Percentiles rank a stretch among this genome's conserved stretches.
phyloP scores from a whole-genome alignment of 352 stramenopile genomes.

The Labyrinthula sp. region DNA sequence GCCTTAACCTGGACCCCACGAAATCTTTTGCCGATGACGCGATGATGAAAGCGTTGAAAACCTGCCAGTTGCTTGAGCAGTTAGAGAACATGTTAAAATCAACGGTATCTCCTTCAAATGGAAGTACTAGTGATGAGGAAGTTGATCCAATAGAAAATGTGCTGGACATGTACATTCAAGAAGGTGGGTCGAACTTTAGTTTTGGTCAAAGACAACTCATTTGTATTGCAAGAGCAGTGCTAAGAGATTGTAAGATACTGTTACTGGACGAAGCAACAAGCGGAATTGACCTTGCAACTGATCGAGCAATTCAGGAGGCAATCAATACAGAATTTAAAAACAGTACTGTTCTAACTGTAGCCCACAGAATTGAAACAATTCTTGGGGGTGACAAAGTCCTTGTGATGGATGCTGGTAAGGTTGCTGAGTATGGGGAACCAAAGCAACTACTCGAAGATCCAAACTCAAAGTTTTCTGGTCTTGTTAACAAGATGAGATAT shows the following conservation, averaged over 20 bases:
- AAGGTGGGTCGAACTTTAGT: conserved; percentile 48
- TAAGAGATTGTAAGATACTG: conserved; percentile 69
- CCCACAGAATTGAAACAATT: conserved; percentile 86
- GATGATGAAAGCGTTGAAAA: conserved; percentile 55
- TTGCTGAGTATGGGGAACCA: conserved; percentile 23
- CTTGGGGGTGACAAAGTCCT: conserved; percentile 18
- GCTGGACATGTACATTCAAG: conserved; percentile 40
- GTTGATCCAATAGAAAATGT: conserved; percentile 9
- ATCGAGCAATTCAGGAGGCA: conserved; percentile 48
- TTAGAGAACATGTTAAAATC: conserved; percentile 42
- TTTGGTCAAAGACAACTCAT: conserved; percentile 48
- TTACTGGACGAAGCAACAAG: conserved; percentile 70
- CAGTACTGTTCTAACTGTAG: conserved; percentile 63
- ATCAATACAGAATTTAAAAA: conserved; percentile 31
- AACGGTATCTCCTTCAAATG: conserved; percentile 38
- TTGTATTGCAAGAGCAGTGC: conserved; percentile 45
- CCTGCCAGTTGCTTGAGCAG: conserved; percentile 39
- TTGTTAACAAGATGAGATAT: conserved; percentile 25
- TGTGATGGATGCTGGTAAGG: conserved; percentile 24
- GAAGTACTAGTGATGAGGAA: conserved; percentile 25
- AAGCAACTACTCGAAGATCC: conserved; percentile 16
- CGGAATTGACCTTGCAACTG: conserved; percentile 63
- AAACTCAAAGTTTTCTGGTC: conserved; percentile 18
- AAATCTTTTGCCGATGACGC: conserved; percentile 43
- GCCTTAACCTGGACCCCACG: conserved; percentile 65